Conservation (phyloP, 208 protist species). For the Leishmania major region DNA sequence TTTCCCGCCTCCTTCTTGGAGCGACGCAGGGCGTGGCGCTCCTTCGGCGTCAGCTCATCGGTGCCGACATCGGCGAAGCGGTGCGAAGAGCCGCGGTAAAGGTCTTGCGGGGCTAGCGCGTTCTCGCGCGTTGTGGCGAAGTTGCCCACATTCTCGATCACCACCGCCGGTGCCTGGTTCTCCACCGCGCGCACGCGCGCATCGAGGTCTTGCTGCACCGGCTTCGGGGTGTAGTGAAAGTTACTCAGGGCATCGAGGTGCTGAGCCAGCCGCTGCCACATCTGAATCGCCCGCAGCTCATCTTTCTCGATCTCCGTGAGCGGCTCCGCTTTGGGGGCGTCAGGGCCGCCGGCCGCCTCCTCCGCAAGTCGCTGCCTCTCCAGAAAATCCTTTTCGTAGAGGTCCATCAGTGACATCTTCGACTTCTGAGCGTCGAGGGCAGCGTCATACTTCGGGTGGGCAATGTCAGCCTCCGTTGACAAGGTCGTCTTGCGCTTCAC, state of each 20-base stretch:
- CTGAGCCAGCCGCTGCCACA: conserved; percentile 89
- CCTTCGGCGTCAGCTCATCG: conserved; percentile 71
- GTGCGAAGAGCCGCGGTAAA: conserved; percentile 66
- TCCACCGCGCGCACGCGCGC: conserved; percentile 88
- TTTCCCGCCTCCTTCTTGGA: conserved; percentile 70
- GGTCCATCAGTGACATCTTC: conserved; percentile 89
- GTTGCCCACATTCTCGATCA: conserved; percentile 83
- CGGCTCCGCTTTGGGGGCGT: conserved; percentile 61
- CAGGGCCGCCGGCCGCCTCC: conserved; percentile 44
- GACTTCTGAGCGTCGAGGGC: conserved; percentile 85
- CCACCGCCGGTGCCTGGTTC: conserved; percentile 79
- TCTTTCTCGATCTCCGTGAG: conserved; percentile 92
- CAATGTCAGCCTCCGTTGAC: conserved; percentile 67
- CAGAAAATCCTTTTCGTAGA: conserved; percentile 93
- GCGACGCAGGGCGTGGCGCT: conserved; percentile 76
- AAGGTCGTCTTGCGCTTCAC: conserved; percentile 58
- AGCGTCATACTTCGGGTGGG: conserved; percentile 55
- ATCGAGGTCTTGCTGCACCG: conserved; percentile 82
- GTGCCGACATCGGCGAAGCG: conserved; percentile 70
- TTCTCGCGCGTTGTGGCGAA: conserved; percentile 78
- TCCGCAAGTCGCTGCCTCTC: conserved; percentile 73
- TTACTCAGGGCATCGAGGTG: conserved; percentile 92
- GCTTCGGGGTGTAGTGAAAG: conserved; percentile 92
- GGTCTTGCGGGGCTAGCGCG: conserved; percentile 88
- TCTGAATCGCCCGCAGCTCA: conserved; percentile 89